Conservation (phyloP, 345 rosid species). For the Syzygium oleosum region DNA sequence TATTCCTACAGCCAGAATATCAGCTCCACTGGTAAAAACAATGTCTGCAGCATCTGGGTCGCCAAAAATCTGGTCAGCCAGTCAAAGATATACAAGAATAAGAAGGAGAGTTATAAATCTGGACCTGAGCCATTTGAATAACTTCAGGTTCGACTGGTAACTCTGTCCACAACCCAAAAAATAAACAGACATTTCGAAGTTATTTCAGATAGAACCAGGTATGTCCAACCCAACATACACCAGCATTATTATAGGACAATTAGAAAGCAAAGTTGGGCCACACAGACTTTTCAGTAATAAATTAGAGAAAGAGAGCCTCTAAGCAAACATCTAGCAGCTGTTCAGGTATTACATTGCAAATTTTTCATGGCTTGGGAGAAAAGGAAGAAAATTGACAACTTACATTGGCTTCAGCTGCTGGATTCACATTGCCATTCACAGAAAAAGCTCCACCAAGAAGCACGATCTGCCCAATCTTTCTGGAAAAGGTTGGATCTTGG, state of each 20-base stretch:
- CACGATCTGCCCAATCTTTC: slow-evolving; percentile 74
- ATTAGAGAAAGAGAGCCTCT: background rate
- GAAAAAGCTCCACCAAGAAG: slow-evolving; percentile 92
- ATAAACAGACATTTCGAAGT: background rate
- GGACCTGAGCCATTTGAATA: background rate
- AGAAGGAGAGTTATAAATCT: background rate
- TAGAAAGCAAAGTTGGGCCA: background rate
- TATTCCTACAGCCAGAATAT: slow-evolving; percentile 79
- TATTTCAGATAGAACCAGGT: background rate
- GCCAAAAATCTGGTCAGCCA: slow-evolving; percentile 54
- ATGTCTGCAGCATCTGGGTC: slow-evolving; percentile 96
- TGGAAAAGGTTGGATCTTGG: slow-evolving; percentile 69
- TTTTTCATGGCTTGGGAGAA: too few species aligned
- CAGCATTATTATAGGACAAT: background rate
- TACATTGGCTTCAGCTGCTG: slow-evolving; percentile 96
- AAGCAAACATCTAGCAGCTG: background rate
- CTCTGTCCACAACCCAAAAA: background rate
- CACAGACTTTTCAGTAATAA: background rate
- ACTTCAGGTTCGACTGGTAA: background rate
- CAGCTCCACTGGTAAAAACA: slow-evolving; percentile 90
- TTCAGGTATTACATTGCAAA: background rate
- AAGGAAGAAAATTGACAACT: slow-evolving; percentile 8
- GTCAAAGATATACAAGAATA: background rate
- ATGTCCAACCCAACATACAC: background rate
- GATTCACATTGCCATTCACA: slow-evolving; percentile 94